Percentiles rank a stretch among this genome's conserved stretches.
These are phyloP conservation scores for Coniochaeta hoffmannii DNA, from an alignment of 2,329 filamentous ascomycete species.

Conservation along the genomic window DNA sequence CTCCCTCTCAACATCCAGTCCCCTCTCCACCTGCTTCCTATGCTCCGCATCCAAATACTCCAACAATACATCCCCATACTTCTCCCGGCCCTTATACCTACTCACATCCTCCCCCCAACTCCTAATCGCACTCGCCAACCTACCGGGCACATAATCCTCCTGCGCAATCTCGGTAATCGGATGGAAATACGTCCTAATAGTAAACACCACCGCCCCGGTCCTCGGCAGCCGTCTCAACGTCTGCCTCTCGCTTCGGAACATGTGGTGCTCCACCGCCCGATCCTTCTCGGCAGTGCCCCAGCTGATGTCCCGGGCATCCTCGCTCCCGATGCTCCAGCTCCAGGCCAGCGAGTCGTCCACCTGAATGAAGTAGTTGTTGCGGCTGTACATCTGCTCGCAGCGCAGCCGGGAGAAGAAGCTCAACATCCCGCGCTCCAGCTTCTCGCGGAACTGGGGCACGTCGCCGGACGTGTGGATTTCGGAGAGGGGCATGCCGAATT, in stretches of 20 bases:
- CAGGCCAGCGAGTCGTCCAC: conserved; percentile 72
- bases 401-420: conserved; percentile 70
- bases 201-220: conserved; percentile 58
- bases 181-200: conserved; percentile 73
- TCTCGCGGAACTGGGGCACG: conserved; percentile 65
- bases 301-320: conserved; percentile 55
- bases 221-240: conserved; percentile 55
- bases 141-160: conserved; percentile 70
- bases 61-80: conserved; percentile 65
- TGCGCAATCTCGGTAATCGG: conserved; percentile 59
- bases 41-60: conserved; percentile 72
- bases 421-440: conserved; percentile 70
- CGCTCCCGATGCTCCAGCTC: conserved; percentile 67
- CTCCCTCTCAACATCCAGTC: conserved; percentile 55
- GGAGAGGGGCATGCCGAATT: conserved; percentile 69
- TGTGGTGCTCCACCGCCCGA: conserved; percentile 64
- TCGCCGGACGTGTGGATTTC: conserved; percentile 74
- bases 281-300: conserved; percentile 75
- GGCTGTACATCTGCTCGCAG: conserved; percentile 53
- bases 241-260: conserved; percentile 71
- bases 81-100: conserved; percentile 70
- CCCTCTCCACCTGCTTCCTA: conserved; percentile 61
- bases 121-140: conserved; percentile 68
- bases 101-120: conserved; percentile 77
- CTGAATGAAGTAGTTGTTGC: conserved; percentile 86